Base-by-base conservation (phyloP, 805 yeast species). In the Teunomyces lycoperdinae region DNA sequence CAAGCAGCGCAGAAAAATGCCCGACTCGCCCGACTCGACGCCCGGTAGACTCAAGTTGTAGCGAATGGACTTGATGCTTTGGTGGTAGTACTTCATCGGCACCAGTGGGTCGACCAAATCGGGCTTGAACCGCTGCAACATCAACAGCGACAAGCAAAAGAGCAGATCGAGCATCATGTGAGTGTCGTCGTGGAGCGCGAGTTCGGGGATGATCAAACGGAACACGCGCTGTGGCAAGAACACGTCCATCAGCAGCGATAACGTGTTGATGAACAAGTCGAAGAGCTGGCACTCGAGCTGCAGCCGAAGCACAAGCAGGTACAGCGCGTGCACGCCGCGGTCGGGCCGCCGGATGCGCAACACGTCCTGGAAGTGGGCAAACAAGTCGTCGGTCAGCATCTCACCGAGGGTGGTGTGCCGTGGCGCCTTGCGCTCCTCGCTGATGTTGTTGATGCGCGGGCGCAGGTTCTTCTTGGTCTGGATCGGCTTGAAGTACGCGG, bases 181-280 rank as follows among this genome's bases (percentile, higher is more conserved):
- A 2, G 75, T 67, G 8, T 71, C 74, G 46, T 71, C 76, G 42
- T 60, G 52, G 17, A 71, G 52, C 3, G 76, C 73, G 49, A 71
- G 46, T 44, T 67, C 67, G 2, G 74, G 63, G 1, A 71, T 58
- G 3, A 71, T 55, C 27, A 60, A 61, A 28, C 58, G 55, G 50
- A 67, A 71, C 11, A 60, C 54, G 17, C 62, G 62, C 17, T 57
- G 58, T 1, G 62, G 61, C 40, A 69, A 54, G 41, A 68, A 68
- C 34, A 67, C 58, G 47, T 71, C 75, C 43, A 70, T 57, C 43
- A 61, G 59, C 13, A 50, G 49, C 4, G 73, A 58, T 11, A 67
- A 50, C 16, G 51, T 55, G 39, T 67, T 58, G 26, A 64, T 63
- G 47, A 68, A 71, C 31, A 66, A 53, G 44, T 68, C 74, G 46